These are phyloP conservation scores for Catharanthus roseus DNA, from an alignment of 257 asterid genomes.

Conservation along the genomic window DNA sequence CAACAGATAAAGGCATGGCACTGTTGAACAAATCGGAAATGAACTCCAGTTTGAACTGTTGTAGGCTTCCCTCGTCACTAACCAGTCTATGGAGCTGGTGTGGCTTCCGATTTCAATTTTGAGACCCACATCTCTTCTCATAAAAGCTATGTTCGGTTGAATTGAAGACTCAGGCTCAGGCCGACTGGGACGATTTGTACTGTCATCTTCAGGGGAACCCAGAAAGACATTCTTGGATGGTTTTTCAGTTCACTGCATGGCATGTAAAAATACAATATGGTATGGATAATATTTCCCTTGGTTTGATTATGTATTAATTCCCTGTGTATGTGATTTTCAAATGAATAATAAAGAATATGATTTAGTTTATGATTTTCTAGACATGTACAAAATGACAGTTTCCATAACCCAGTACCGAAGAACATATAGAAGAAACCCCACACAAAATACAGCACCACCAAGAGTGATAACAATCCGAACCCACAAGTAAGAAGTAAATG, in stretches of 20 bases:
- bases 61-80: background rate
- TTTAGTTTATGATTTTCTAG: constrained; percentile 8
- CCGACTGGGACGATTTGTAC: background rate
- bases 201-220: background rate
- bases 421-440: constrained; percentile 29
- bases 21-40: background rate
- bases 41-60: background rate
- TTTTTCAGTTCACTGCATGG: constrained; percentile 11
- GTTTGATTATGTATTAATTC: background rate
- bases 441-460: constrained; percentile 28
- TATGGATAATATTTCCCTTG: no score
- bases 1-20: background rate
- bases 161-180: background rate
- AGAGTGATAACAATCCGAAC: constrained; percentile 35
- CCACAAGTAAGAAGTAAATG: constrained; percentile 37
- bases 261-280: background rate
- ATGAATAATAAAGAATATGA: constrained; percentile 3
- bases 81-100: background rate
- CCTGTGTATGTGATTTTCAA: background rate
- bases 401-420: constrained; percentile 33
- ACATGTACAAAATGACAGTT: constrained; percentile 18
- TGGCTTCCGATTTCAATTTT: no score
- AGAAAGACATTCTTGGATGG: background rate
- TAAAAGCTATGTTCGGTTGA: background rate
- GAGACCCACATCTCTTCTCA: no score